Conservation (phyloP, 2,329 filamentous ascomycete genomes). For the Trichoderma simmonsii region DNA sequence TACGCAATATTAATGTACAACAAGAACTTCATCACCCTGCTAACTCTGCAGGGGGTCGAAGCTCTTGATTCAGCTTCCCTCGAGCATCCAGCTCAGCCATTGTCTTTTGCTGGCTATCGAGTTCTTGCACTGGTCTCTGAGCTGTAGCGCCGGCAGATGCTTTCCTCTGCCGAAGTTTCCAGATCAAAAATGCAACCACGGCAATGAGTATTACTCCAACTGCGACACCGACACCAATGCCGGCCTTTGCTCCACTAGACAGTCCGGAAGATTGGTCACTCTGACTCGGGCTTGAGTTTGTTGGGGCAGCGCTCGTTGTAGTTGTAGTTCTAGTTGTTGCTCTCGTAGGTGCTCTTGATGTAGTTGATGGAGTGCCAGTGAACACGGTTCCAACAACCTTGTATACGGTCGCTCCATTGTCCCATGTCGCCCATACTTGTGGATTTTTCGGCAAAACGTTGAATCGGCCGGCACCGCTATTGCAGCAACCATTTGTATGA, state of each 20-base stretch:
- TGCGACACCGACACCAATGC: not conserved
- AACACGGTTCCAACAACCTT: not conserved
- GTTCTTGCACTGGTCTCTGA: not conserved
- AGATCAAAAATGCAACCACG: not conserved
- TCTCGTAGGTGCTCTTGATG: not conserved
- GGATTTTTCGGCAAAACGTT: not conserved
- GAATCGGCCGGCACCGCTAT: not conserved
- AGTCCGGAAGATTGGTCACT: not conserved
- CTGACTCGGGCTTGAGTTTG: not conserved
- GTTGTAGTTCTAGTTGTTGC: not conserved
- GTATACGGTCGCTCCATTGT: not conserved
- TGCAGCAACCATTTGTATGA: not conserved
- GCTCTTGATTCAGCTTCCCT: not conserved
- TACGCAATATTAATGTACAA: not conserved
- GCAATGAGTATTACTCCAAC: not conserved
- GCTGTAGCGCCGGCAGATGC: too few species aligned
- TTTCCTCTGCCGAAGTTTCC: constrained; percentile 1
- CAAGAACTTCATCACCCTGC: not conserved
- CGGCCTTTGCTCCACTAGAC: not conserved
- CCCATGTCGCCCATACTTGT: not conserved
- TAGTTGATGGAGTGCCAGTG: not conserved
- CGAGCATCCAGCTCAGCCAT: not conserved
- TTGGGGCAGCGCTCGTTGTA: not conserved
- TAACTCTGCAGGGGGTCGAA: not conserved
- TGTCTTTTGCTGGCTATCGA: not conserved